Conservation (phyloP, 2,329 filamentous ascomycete genomes). For the Pyricularia sp. region DNA sequence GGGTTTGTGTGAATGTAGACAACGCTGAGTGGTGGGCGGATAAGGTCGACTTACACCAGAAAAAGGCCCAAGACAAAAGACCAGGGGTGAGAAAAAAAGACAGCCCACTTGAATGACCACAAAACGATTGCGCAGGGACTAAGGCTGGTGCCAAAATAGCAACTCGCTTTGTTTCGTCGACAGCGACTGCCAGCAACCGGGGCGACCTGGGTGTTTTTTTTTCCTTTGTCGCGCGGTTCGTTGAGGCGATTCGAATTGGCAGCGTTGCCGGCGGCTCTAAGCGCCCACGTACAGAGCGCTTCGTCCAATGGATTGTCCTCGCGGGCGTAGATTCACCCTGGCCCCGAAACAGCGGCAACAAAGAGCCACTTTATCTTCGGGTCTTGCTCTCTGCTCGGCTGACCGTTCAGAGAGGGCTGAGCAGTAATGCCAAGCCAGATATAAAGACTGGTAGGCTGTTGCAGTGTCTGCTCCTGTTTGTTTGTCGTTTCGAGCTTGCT, state of each 20-base stretch:
- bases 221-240: background rate
- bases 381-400: background rate
- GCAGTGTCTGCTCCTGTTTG: background rate
- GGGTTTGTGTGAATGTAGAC: background rate
- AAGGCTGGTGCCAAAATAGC: background rate
- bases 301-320: background rate
- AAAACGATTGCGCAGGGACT: background rate
- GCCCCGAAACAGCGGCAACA: background rate
- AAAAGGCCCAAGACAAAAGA: background rate
- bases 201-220: background rate
- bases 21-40: background rate
- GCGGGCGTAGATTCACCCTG: background rate
- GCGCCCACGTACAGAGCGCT: background rate
- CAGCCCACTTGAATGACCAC: background rate
- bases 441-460: background rate
- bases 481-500: background rate
- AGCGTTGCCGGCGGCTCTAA: background rate
- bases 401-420: background rate
- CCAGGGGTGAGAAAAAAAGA: background rate
- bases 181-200: background rate
- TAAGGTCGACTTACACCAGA: background rate
- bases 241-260: background rate
- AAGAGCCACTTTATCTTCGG: background rate
- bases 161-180: background rate
- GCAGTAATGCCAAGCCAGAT: background rate